phyloP scores from a whole-genome alignment of 176 grass and related monocot genomes.

The Triticum aestivum region DNA sequence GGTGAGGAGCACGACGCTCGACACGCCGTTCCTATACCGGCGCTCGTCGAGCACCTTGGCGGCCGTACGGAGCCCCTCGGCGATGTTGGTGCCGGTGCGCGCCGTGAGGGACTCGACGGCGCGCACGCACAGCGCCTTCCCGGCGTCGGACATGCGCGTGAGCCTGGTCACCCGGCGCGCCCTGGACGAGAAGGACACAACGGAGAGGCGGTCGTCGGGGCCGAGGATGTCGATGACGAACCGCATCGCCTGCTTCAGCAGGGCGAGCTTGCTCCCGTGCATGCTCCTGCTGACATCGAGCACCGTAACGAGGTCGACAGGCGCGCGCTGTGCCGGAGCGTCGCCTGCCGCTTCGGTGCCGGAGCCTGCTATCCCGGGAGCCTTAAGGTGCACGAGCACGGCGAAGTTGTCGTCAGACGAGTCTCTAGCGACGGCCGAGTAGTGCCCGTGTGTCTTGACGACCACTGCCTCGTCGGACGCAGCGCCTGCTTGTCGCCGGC shows the following conservation, averaged over 20 bases:
- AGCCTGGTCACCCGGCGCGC: slow-evolving; percentile 38
- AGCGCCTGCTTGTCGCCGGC: background rate
- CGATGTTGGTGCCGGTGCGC: slow-evolving; percentile 34
- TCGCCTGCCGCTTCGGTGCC: background rate
- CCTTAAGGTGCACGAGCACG: slow-evolving; percentile 44
- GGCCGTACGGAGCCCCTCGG: slow-evolving; percentile 34
- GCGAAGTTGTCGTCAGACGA: slow-evolving; percentile 27
- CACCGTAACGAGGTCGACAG: slow-evolving; percentile 40
- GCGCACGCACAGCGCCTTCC: slow-evolving; percentile 12
- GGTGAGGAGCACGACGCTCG: slow-evolving; percentile 55
- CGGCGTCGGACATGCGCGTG: slow-evolving; percentile 35
- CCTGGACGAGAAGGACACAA: slow-evolving; percentile 38
- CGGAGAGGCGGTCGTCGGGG: slow-evolving; percentile 38
- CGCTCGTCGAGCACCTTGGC: slow-evolving; percentile 41
- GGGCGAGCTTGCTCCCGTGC: slow-evolving; percentile 18
- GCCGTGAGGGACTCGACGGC: slow-evolving; percentile 35
- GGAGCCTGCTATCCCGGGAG: background rate
- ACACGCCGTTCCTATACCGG: slow-evolving; percentile 41
- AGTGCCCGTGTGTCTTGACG: slow-evolving; percentile 39
- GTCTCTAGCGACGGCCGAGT: slow-evolving; percentile 29
- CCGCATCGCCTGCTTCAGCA: slow-evolving; percentile 42
- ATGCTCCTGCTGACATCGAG: slow-evolving; percentile 53
- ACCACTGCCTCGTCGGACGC: background rate
- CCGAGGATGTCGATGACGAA: slow-evolving; percentile 46
- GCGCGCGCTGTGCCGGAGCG: background rate